These are phyloP conservation scores for Pichia sp. DNA, from an alignment of 1,139 yeast genomes.

Conservation along the genomic window DNA sequence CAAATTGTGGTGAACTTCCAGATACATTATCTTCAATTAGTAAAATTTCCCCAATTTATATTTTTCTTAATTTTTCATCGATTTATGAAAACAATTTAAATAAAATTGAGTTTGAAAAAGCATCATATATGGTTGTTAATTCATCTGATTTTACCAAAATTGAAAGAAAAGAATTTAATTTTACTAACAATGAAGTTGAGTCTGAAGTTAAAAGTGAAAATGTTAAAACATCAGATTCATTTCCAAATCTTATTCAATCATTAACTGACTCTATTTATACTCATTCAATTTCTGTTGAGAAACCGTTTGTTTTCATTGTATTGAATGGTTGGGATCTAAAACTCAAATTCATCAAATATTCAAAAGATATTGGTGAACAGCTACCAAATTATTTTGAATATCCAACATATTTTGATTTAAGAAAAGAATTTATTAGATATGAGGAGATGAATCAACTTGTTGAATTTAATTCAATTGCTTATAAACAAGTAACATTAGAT, in stretches of 20 bases:
- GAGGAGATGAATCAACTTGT: conserved; percentile 33
- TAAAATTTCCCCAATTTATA: background rate
- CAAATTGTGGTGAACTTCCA: background rate
- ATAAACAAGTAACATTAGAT: conserved; percentile 28
- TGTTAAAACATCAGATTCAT: background rate
- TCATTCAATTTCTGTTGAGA: conserved; percentile 6
- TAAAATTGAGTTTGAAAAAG: conserved; percentile 1
- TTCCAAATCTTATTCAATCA: conserved; percentile 4
- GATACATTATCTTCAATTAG: too few relatives aligned
- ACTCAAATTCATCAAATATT: conserved; percentile 74
- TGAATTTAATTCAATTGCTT: conserved; percentile 9
- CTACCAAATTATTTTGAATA: conserved; percentile 73
- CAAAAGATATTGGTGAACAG: conserved; percentile 65
- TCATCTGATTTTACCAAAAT: background rate
- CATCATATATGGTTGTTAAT: conserved; percentile 6
- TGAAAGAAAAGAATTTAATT: background rate
- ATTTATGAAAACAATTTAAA: conserved; percentile 3
- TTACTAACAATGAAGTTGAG: background rate
- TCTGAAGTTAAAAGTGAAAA: background rate
- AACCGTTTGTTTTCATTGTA: conserved; percentile 63
- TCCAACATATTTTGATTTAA: conserved; percentile 71
- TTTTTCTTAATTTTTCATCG: conserved; percentile 4
- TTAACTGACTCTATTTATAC: conserved; percentile 9
- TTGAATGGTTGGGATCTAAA: conserved; percentile 61
- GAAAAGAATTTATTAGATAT: conserved; percentile 69